Evolutionary conservation across 257 asterid species (phyloP), one percentile per base, ranked within the genome.

Genomic region (Verbascum thapsus): DNA sequence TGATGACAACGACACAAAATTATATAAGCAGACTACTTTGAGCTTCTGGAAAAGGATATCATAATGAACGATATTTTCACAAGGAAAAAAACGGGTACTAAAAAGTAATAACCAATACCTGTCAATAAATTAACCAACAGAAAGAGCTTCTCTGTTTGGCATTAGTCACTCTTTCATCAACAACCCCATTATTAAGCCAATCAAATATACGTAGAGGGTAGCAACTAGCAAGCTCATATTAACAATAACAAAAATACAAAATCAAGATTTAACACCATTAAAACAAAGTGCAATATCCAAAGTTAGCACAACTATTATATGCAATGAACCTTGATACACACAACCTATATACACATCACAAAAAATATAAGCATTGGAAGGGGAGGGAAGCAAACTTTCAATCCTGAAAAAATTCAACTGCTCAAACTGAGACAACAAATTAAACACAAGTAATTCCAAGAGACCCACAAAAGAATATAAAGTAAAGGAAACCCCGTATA

Each of bases 81-180:
- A 43, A 26, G 8, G 23, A 56, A 42, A 7, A 1, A 4, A 22
- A 34, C 6, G 3, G 10, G 11, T 20, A 50, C 8, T 6, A 8
- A 59, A 37, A 42, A 5, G 41, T 61, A 17, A 37, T 41, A 40
- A 13, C 37, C 30, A 52, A 37, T 7, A 16, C n/a, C n/a, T 11
- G 41, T 57, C 35, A 20, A 45, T 9, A 67, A 55, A 37, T 53
- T 53, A 5, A 58, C 10, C 22, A 58, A 47, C 61, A 22, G 43
- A 44, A 45, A 3, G 19, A 23, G 32, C 48, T 3, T 20, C n/a
- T n/a, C 45, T 22, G 51, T 48, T 63, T 43, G 61, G 43, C 12
- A 39, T 48, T 3, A 61, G 47, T 11, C 57, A 61, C 35, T 9
- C 60, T 38, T 50, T 38, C 59, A 63, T 17, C 49, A 51, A 30